phyloP scores from a whole-genome alignment of 805 yeast species.

The Brettanomyces nanus region DNA sequence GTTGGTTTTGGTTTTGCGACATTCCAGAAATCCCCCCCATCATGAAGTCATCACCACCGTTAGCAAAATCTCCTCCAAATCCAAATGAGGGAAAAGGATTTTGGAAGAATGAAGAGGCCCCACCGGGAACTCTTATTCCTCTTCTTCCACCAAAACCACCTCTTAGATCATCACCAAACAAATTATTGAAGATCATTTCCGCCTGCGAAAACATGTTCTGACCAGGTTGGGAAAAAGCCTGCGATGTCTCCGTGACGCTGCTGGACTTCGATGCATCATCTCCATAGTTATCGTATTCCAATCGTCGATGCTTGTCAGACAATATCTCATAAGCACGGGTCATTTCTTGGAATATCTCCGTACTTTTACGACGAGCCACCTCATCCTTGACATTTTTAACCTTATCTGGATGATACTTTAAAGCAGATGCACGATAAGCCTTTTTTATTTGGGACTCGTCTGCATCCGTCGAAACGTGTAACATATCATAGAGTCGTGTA shows the following conservation, averaged over 20 bases:
- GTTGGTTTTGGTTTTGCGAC: background rate
- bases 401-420: conserved; percentile 81
- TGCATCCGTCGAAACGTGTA: conserved; percentile 61
- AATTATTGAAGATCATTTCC: conserved; percentile 23
- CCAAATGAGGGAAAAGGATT: background rate
- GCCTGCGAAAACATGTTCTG: conserved; percentile 12
- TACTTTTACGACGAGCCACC: conserved; percentile 26
- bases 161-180: conserved; percentile 18
- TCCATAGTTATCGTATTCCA: conserved; percentile 47
- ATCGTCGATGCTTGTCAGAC: conserved; percentile 36
- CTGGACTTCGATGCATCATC: conserved; percentile 26
- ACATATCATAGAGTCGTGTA: conserved; percentile 60
- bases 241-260: background rate
- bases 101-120: too few species aligned
- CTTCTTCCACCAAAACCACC: background rate
- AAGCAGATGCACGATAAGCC: conserved; percentile 78
- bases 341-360: conserved; percentile 50
- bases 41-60: background rate
- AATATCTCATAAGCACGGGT: conserved; percentile 62
- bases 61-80: background rate
- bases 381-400: conserved; percentile 29
- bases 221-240: background rate
- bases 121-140: too few species aligned
- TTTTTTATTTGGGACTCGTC: conserved; percentile 62
- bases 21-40: too few species aligned